These are phyloP conservation scores for Lactuca saligna DNA, from an alignment of 129 eudicot species.

Conservation along the genomic window DNA sequence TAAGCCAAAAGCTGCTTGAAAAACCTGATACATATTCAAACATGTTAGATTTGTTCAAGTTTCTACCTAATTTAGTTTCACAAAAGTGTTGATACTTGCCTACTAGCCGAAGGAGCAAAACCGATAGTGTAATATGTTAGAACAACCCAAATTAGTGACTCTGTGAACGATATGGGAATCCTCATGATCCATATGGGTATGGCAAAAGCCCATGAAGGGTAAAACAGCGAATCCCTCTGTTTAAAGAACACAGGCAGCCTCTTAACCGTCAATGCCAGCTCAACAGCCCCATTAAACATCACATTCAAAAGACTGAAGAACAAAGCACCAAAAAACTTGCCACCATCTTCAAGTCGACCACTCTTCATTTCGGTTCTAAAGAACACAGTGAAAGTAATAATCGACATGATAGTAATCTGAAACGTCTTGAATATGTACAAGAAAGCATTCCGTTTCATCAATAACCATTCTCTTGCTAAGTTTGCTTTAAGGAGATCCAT, in stretches of 20 bases:
- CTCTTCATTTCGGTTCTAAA: slow-evolving; percentile 50
- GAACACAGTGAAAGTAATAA: slow-evolving; percentile 51
- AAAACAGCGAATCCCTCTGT: slow-evolving; percentile 57
- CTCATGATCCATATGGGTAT: slow-evolving; percentile 57
- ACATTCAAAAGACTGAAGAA: slow-evolving; percentile 57
- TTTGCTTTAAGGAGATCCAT: slow-evolving; percentile 57
- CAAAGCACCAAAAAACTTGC: slow-evolving; percentile 56
- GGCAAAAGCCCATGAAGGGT: slow-evolving; percentile 69
- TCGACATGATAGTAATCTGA: slow-evolving; percentile 59
- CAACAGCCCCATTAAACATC: slow-evolving; percentile 64
- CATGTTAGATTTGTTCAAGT: slow-evolving; percentile 5
- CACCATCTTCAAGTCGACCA: slow-evolving; percentile 43
- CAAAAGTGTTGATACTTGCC: slow-evolving; percentile 31
- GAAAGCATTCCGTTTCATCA: slow-evolving; percentile 57
- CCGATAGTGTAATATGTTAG: slow-evolving; percentile 70
- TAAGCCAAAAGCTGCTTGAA: slow-evolving; percentile 55
- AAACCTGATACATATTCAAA: slow-evolving; percentile 38
- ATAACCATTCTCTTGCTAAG: slow-evolving; percentile 57
- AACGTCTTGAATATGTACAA: slow-evolving; percentile 56
- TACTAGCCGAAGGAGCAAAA: slow-evolving; percentile 54
- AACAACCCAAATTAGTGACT: slow-evolving; percentile 55
- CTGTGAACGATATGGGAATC: slow-evolving; percentile 58
- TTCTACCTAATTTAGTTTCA: not conserved
- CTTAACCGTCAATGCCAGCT: slow-evolving; percentile 44
- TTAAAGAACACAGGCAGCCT: slow-evolving; percentile 36